phyloP scores from a whole-genome alignment of 1,139 yeast genomes.

The Scheffersomyces lignicola region DNA sequence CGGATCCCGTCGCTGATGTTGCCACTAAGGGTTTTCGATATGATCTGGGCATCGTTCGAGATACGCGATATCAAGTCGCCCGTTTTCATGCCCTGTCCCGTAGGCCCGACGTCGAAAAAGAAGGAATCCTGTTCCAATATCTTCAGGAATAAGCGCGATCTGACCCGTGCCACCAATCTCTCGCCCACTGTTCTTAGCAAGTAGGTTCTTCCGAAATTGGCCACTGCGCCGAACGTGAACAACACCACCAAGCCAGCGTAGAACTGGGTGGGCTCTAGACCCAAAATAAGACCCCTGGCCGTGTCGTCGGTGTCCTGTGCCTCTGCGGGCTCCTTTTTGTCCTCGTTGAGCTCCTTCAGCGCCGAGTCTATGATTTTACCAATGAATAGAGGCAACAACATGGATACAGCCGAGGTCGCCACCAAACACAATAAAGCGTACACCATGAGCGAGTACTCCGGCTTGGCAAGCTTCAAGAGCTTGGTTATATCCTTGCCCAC shows the following conservation, averaged over 20 bases:
- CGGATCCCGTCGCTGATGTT: conserved; percentile 90
- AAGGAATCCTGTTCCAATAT: conserved; percentile 86
- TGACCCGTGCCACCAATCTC: conserved; percentile 75
- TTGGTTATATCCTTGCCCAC: conserved; percentile 22
- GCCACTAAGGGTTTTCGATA: conserved; percentile 82
- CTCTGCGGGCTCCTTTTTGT: conserved; percentile 16
- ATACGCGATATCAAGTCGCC: conserved; percentile 91
- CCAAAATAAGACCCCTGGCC: conserved; percentile 27
- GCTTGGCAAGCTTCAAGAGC: conserved; percentile 36
- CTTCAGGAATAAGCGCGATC: conserved; percentile 73
- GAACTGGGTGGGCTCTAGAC: conserved; percentile 34
- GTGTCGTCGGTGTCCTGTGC: conserved; percentile 28
- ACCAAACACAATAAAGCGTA: conserved; percentile 65
- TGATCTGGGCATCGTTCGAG: conserved; percentile 87
- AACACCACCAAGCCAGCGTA: conserved; percentile 43
- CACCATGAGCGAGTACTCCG: conserved; percentile 33
- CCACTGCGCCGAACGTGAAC: conserved; percentile 66
- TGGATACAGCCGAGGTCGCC: conserved; percentile 47
- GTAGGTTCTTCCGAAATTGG: conserved; percentile 80
- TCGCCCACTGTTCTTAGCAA: conserved; percentile 80
- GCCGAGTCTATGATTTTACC: conserved; percentile 60
- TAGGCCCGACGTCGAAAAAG: conserved; percentile 80
- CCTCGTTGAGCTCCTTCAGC: conserved; percentile 5
- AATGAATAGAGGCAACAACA: conserved; percentile 79
- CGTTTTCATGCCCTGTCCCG: conserved; percentile 57